Conservation (phyloP, 2,329 filamentous ascomycete species). For the Davidsoniella eucalypti region DNA sequence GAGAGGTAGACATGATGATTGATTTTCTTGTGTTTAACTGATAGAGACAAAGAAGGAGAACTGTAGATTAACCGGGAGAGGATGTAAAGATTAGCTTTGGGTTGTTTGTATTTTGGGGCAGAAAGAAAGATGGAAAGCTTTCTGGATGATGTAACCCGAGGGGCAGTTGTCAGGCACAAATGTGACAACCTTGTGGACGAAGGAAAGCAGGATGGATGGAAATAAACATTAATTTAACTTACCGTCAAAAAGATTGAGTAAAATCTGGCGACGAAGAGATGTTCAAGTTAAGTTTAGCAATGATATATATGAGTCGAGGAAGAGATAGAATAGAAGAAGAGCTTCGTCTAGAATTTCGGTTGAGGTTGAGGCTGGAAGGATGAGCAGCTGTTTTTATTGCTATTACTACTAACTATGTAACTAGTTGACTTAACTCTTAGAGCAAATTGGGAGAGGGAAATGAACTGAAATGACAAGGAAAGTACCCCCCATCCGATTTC, state of each 20-base stretch:
- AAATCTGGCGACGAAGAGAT: too few relatives aligned
- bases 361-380: constrained; percentile 7
- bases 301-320: too few relatives aligned
- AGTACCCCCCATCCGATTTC: too few relatives aligned
- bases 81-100: background rate
- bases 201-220: background rate
- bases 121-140: background rate
- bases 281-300: too few relatives aligned
- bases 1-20: constrained; percentile 26
- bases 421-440: too few relatives aligned
- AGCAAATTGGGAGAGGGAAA: background rate
- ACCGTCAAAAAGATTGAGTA: too few relatives aligned
- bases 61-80: background rate
- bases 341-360: constrained; percentile 1
- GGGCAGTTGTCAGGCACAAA: too few relatives aligned
- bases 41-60: background rate
- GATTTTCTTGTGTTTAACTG: constrained; percentile 9
- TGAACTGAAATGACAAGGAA: background rate
- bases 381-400: too few relatives aligned
- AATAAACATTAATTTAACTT: background rate
- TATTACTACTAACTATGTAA: too few relatives aligned
- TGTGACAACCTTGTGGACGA: too few relatives aligned
- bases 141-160: too few relatives aligned
- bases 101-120: background rate
- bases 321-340: too few relatives aligned